Percentiles rank a stretch among this genome's conserved stretches.
phyloP scores from a whole-genome alignment of 768 basidiomycete genomes.

The Cubamyces sp. region DNA sequence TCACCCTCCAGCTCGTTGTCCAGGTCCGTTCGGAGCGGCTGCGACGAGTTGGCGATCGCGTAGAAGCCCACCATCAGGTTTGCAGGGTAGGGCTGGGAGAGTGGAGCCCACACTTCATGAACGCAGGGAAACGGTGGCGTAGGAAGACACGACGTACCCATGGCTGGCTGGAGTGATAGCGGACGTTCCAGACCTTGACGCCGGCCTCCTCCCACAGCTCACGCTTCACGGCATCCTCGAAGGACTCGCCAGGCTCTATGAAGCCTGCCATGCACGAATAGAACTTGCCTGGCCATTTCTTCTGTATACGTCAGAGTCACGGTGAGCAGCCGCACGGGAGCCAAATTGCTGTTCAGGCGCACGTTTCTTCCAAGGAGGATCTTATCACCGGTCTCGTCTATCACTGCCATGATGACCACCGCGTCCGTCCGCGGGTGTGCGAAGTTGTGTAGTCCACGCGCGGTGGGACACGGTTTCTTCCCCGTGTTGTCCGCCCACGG shows the following conservation, averaged over 20 bases:
- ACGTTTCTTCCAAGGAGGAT: slow-evolving; percentile 89
- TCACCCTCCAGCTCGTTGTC: slow-evolving; percentile 94
- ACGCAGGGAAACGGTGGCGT: background rate
- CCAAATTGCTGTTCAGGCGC: slow-evolving; percentile 33
- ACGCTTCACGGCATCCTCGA: slow-evolving; percentile 90
- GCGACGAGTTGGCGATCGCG: slow-evolving; percentile 70
- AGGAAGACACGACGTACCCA: slow-evolving; percentile 60
- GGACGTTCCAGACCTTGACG: slow-evolving; percentile 79
- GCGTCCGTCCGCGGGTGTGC: slow-evolving; percentile 81
- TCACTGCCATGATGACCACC: slow-evolving; percentile 89
- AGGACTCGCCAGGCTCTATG: slow-evolving; percentile 90
- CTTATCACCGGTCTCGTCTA: slow-evolving; percentile 80
- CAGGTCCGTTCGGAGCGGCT: slow-evolving; percentile 81
- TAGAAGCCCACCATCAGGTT: slow-evolving; percentile 92
- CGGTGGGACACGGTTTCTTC: slow-evolving; percentile 70
- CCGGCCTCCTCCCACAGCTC: slow-evolving; percentile 98
- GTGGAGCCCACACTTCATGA: background rate
- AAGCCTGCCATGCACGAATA: slow-evolving; percentile 95
- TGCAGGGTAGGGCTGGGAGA: slow-evolving; percentile 79
- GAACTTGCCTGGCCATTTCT: slow-evolving; percentile 59
- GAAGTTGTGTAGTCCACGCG: slow-evolving; percentile 89
- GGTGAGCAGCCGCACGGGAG: background rate
- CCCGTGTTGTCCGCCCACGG: slow-evolving; percentile 73
- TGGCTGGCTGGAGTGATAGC: slow-evolving; percentile 85
- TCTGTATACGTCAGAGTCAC: slow-evolving; percentile 41